A percentile compares a stretch with the other conserved stretches of the same genome.
phyloP scores from a whole-genome alignment of 768 basidiomycete genomes.

The Pulveroboletus sp. region DNA sequence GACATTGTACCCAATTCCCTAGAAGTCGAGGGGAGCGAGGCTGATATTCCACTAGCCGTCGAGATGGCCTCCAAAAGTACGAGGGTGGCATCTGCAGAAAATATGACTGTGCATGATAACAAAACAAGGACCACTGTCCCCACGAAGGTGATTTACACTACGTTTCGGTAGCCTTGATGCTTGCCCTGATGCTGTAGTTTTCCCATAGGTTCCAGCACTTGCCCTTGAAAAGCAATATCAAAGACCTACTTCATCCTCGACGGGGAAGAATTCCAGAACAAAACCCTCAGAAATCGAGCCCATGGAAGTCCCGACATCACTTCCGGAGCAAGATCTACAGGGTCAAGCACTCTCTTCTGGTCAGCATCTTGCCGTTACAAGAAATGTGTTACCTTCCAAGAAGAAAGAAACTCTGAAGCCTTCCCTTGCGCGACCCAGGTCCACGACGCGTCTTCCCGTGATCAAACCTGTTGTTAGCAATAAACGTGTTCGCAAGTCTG shows the following conservation, averaged over 20 bases:
- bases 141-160: slow-evolving; percentile 15
- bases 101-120: slow-evolving; percentile 1
- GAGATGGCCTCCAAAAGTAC: slow-evolving; percentile 21
- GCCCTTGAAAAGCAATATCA: slow-evolving; percentile 6
- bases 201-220: slow-evolving; percentile 1
- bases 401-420: slow-evolving; percentile 2
- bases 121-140: slow-evolving; percentile 6
- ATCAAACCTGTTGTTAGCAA: slow-evolving; percentile 10
- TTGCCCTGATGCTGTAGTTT: slow-evolving; percentile 1
- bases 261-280: slow-evolving; percentile 8
- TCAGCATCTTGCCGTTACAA: slow-evolving; percentile 5
- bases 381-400: slow-evolving; percentile 6
- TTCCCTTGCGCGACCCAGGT: slow-evolving; percentile 3
- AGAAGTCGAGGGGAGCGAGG: slow-evolving; percentile 31
- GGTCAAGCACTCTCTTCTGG: slow-evolving; percentile 6
- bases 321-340: slow-evolving; percentile 50
- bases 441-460: slow-evolving; percentile 2
- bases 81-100: slow-evolving; percentile 3
- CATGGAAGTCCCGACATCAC: slow-evolving; percentile 54
- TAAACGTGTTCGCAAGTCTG: slow-evolving; percentile 24
- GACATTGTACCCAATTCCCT: slow-evolving; percentile 30
- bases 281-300: slow-evolving; percentile 25
- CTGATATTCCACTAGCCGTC: slow-evolving; percentile 44
- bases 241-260: slow-evolving; percentile 6
- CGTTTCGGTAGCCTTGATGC: background rate